Base-by-base conservation (phyloP, 495 filamentous ascomycete species). In the Hyaloscypha hepaticicola region DNA sequence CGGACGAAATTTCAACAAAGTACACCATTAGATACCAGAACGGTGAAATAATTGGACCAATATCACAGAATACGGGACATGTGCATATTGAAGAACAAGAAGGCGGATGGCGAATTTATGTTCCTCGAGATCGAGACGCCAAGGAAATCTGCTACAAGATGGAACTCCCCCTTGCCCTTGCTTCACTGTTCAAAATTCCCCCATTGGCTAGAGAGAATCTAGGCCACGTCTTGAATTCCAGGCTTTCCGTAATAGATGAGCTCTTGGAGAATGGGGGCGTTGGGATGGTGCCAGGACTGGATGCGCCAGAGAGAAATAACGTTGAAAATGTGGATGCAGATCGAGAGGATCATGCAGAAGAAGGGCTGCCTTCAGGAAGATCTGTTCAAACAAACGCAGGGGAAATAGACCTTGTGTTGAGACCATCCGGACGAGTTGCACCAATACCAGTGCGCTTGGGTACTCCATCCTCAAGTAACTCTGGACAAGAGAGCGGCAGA, bases 131-230 rank as follows among this genome's bases (percentile, higher is more conserved):
- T 62, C 64, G 72, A 45, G 57, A 62, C n/a, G 25, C 41, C 5
- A 75, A 74, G 60, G 70, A 77, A 27, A 9, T 74, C n/a, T 76
- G 72, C 53, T 80, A 78, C 62, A 27, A 58, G 50, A 70, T 59
- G 16, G 29, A 38, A 5, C 69, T 82, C 8, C 77, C 79, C 8
- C 21, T 52, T 11, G 60, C 61, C 2, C 62, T 82, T 9, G 48
- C 67, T 0, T 66, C 66, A 41, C 22, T 66, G 11, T 78, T 76
- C 73, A 68, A 80, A 25, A 74, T 79, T 73, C 68, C 62, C 8
- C 70, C 74, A 27, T 69, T 70, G 48, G 38, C 55, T 3, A 72
- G 73, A 29, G 56, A 71, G 38, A 72, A 67, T 21, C 59, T 38
- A 14, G 59, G 65, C 22, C 24, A 38, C 59, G 63, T 72, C 52